A percentile compares a stretch with the other conserved stretches of the same genome.
These are phyloP conservation scores for Pontederia paniculata DNA, from an alignment of 176 grass and related monocot genomes.

Conservation along the genomic window DNA sequence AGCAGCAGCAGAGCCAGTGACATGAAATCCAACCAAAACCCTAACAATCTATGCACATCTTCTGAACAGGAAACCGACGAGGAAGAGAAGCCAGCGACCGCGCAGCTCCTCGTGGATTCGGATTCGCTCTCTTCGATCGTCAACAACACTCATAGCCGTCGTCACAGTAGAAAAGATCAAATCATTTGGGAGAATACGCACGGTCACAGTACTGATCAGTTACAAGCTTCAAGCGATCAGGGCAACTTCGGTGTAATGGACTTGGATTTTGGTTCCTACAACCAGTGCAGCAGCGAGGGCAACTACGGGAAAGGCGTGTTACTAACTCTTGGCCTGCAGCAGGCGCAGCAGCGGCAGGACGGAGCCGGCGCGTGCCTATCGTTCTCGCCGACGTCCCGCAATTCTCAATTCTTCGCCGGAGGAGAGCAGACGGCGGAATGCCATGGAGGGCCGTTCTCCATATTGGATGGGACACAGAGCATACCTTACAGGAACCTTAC, in stretches of 20 bases:
- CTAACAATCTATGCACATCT: not conserved
- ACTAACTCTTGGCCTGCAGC: constrained; percentile 11
- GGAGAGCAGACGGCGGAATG: not conserved
- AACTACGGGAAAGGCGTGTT: constrained; percentile 2
- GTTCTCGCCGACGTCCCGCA: constrained; percentile 6
- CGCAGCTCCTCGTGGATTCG: not conserved
- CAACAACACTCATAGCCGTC: not conserved
- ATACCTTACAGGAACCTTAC: constrained; percentile 8
- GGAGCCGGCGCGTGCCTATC: constrained; percentile 5
- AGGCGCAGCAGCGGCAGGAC: constrained; percentile 1
- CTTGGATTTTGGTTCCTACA: constrained; percentile 11
- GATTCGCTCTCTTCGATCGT: constrained; percentile 16
- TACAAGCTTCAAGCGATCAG: not conserved
- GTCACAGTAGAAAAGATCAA: too few relatives aligned
- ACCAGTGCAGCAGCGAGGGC: not conserved
- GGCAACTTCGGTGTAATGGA: not conserved
- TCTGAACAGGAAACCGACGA: not conserved
- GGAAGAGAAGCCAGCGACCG: constrained; percentile 1
- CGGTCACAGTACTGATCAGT: not conserved
- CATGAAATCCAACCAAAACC: not conserved
- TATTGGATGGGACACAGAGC: not conserved
- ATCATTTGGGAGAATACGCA: not conserved
- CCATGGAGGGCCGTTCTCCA: not conserved
- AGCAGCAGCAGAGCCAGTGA: too few relatives aligned
- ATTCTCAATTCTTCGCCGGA: not conserved